Conservation (phyloP, 257 asterid genomes). For the Catharanthus roseus region DNA sequence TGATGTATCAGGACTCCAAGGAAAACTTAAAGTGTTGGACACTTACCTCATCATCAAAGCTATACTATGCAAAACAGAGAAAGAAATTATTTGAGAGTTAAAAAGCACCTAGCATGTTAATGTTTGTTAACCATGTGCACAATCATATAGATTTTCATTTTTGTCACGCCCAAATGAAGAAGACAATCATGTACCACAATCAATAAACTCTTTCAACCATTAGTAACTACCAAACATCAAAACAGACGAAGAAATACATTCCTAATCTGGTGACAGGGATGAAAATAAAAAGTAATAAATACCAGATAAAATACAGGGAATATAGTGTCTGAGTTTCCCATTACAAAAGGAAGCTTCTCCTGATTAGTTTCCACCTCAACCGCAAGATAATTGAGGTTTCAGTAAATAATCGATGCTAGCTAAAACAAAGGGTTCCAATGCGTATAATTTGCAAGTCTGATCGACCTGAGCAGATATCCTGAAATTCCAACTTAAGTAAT, state of each 20-base stretch:
- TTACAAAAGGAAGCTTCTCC: background rate
- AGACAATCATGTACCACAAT: background rate
- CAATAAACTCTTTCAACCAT: background rate
- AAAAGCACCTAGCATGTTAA: no score
- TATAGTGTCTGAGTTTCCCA: background rate
- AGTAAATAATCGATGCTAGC: background rate
- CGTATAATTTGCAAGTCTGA: background rate
- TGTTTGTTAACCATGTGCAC: background rate
- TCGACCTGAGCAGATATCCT: background rate
- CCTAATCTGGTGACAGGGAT: background rate
- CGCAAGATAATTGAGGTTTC: background rate
- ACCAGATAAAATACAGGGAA: background rate
- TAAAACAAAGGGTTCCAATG: background rate
- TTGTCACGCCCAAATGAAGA: background rate
- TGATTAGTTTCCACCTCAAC: background rate
- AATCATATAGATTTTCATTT: background rate
- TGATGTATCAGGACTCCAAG: background rate
- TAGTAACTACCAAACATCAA: background rate
- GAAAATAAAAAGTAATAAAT: background rate
- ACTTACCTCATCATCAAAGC: background rate
- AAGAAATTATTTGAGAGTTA: background rate
- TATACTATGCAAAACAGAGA: background rate
- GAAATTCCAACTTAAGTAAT: background rate
- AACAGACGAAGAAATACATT: background rate
- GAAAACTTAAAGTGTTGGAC: background rate